Evolutionary conservation across 768 basidiomycete genomes (phyloP).

Genomic region (Trichaptum fuscoviolaceum): DNA sequence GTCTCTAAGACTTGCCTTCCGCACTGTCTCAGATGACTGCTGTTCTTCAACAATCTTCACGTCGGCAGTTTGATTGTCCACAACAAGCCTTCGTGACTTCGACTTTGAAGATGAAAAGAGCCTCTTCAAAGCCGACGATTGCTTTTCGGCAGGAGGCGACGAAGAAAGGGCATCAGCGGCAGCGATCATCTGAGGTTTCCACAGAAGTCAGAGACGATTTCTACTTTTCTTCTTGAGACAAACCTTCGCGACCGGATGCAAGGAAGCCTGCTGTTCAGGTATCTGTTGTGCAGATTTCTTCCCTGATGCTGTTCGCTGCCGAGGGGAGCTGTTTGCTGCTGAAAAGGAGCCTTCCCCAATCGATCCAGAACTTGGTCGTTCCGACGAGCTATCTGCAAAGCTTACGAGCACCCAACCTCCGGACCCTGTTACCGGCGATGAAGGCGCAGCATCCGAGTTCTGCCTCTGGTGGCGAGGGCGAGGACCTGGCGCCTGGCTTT

Average conservation of each 20-base stretch:
- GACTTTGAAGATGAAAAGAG: background rate
- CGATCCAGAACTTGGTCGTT: background rate
- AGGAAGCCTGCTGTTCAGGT: background rate
- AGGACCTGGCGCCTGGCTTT: background rate
- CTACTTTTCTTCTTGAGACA: constrained; percentile 23
- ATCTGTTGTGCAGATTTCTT: background rate
- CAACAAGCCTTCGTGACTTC: background rate
- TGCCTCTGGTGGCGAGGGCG: background rate
- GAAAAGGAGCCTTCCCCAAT: background rate
- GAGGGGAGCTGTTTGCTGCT: background rate
- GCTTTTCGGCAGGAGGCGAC: constrained; percentile 32
- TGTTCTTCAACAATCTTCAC: too few species aligned
- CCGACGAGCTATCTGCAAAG: background rate
- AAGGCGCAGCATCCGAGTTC: background rate
- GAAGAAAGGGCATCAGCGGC: constrained; percentile 30
- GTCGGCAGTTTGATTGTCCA: background rate
- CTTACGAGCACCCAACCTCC: background rate
- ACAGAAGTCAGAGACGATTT: constrained; percentile 27
- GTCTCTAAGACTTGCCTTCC: background rate
- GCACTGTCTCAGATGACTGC: background rate
- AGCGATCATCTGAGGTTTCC: constrained; percentile 21
- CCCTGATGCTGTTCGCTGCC: background rate
- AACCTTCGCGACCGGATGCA: constrained; percentile 18
- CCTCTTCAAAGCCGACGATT: background rate
- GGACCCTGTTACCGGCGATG: background rate